These are phyloP conservation scores for Euphorbia tirucalli DNA, from an alignment of 345 rosid genomes.

Conservation along the genomic window DNA sequence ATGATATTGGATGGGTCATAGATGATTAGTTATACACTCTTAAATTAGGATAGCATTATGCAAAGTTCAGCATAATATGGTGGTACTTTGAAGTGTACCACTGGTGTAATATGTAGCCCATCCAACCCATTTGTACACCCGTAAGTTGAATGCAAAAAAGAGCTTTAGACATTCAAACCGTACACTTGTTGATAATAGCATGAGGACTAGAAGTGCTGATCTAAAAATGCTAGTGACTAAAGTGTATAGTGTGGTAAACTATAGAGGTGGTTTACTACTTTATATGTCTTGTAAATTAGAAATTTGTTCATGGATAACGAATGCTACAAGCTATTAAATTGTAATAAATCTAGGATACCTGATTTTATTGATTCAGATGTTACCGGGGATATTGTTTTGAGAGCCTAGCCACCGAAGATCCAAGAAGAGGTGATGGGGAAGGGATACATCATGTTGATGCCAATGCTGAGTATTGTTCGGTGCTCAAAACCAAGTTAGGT, in stretches of 20 bases:
- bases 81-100: not conserved
- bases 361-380: constrained; percentile 48
- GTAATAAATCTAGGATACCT: not conserved
- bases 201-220: not conserved
- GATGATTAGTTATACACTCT: not conserved
- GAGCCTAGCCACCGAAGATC: constrained; percentile 90
- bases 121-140: not conserved
- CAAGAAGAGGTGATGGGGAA: constrained; percentile 74
- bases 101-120: not conserved
- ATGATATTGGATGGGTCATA: not conserved
- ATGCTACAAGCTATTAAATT: constrained; percentile 2
- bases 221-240: too few relatives aligned
- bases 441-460: constrained; percentile 81
- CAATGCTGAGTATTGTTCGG: constrained; percentile 81
- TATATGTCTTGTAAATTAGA: not conserved
- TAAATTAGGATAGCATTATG: not conserved
- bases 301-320: not conserved
- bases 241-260: too few relatives aligned
- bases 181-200: not conserved
- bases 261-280: not conserved
- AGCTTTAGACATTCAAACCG: not conserved
- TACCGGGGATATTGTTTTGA: constrained; percentile 99
- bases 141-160: not conserved
- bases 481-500: constrained; percentile 88
- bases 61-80: not conserved